Conservation (phyloP, 371 early-diverging fungal genomes). For the Haplosporangium sp. region DNA sequence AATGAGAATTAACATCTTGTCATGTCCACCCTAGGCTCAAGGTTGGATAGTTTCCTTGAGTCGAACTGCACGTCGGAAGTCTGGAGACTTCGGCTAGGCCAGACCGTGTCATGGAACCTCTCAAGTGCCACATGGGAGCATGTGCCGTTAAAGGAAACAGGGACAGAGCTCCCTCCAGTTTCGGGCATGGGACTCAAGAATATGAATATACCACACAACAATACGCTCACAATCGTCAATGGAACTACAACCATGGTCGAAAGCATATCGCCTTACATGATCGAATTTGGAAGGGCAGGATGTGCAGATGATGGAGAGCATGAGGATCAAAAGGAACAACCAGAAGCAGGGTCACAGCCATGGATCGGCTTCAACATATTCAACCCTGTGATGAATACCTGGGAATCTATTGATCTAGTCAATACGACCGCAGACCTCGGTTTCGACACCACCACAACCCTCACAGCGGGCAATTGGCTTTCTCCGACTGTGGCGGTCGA, state of each 20-base stretch:
- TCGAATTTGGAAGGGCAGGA: conserved; percentile 50
- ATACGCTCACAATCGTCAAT: conserved; percentile 15
- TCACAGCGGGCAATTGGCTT: conserved; percentile 26
- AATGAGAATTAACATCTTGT: neutral
- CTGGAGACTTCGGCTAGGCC: conserved; percentile 45
- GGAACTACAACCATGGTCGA: conserved; percentile 25
- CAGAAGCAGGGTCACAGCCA: conserved; percentile 1
- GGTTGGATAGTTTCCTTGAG: conserved; percentile 28
- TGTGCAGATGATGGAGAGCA: conserved; percentile 25
- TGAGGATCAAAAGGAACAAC: neutral
- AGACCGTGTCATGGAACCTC: conserved; percentile 33
- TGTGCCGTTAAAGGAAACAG: conserved; percentile 25
- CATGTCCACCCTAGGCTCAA: conserved; percentile 27
- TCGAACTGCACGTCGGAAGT: conserved; percentile 29
- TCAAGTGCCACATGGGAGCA: conserved; percentile 29
- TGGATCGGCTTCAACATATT: conserved; percentile 52
- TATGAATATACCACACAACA: conserved; percentile 36
- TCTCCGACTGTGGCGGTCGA: conserved; percentile 41
- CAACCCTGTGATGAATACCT: conserved; percentile 42
- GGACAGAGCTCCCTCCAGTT: conserved; percentile 22
- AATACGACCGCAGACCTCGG: conserved; percentile 21
- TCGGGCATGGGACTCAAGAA: conserved; percentile 44
- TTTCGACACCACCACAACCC: conserved; percentile 12
- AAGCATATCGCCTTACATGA: conserved; percentile 37
- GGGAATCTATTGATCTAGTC: conserved; percentile 36